A percentile compares a stretch with the other conserved stretches of the same genome.
phyloP scores from a whole-genome alignment of 768 basidiomycete genomes.

The Lactarius sp. region DNA sequence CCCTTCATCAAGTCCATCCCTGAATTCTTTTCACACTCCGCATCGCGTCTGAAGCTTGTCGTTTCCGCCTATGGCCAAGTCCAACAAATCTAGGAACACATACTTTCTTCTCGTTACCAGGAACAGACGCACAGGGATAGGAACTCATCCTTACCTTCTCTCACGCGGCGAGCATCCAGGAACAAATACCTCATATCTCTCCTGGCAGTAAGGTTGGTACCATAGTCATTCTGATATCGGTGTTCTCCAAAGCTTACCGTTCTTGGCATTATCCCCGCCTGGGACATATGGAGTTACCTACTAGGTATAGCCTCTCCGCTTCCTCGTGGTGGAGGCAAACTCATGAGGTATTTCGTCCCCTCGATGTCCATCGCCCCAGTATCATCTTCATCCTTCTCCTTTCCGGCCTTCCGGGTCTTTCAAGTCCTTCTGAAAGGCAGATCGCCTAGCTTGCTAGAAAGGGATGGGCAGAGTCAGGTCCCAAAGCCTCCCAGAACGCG shows the following conservation, averaged over 20 bases:
- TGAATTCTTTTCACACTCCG: neutral
- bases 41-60: slow-evolving; percentile 21
- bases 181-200: neutral
- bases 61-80: slow-evolving; percentile 7
- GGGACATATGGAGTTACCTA: neutral
- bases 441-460: too few species aligned
- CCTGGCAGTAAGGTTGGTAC: slow-evolving; percentile 5
- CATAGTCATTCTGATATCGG: slow-evolving; percentile 11
- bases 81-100: neutral
- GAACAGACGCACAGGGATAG: neutral
- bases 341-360: too few species aligned
- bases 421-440: too few species aligned
- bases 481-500: too few species aligned
- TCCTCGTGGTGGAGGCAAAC: too few species aligned
- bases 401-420: too few species aligned
- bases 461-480: too few species aligned
- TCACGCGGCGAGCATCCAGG: neutral
- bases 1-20: neutral
- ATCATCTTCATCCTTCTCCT: too few species aligned
- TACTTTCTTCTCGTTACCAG: neutral
- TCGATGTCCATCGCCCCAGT: too few species aligned
- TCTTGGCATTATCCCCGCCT: slow-evolving; percentile 20
- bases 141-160: neutral
- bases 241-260: slow-evolving; percentile 13
- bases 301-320: neutral